Conservation (phyloP, 257 asterid species). For the Penstemon davidsonii region DNA sequence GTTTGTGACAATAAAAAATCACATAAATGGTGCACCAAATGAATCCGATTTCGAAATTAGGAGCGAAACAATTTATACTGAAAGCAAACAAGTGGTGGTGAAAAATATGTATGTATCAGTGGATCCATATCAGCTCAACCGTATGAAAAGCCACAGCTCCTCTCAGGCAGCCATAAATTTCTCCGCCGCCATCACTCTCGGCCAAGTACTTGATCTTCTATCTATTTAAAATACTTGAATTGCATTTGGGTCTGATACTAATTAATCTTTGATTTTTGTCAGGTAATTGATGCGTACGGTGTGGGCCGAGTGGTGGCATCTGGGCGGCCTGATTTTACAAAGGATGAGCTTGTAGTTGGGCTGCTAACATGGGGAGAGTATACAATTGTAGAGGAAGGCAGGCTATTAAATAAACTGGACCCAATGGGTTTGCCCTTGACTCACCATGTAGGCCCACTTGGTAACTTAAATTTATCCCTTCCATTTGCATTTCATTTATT, state of each 20-base stretch:
- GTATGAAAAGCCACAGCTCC: slow-evolving; percentile 55
- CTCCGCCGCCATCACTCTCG: slow-evolving; percentile 44
- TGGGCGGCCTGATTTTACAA: slow-evolving; percentile 39
- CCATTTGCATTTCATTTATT: too few species aligned
- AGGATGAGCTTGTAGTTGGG: slow-evolving; percentile 67
- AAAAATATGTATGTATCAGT: slow-evolving; percentile 56
- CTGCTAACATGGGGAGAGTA: slow-evolving; percentile 78
- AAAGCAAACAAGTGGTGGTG: slow-evolving; percentile 39
- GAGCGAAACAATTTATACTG: slow-evolving; percentile 25
- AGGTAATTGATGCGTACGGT: slow-evolving; percentile 62
- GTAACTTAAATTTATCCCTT: slow-evolving; percentile 8
- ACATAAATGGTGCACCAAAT: slow-evolving; percentile 35
- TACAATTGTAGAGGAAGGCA: slow-evolving; percentile 43
- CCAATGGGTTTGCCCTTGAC: slow-evolving; percentile 59
- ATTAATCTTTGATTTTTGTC: background rate
- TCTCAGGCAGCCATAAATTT: slow-evolving; percentile 44
- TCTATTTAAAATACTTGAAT: too few species aligned
- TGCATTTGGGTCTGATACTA: background rate
- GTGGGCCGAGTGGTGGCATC: slow-evolving; percentile 74
- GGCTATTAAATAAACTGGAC: slow-evolving; percentile 63
- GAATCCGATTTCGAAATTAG: slow-evolving; percentile 38
- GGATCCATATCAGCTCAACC: slow-evolving; percentile 71
- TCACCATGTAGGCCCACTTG: slow-evolving; percentile 58
- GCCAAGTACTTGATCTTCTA: slow-evolving; percentile 28
- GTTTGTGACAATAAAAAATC: slow-evolving; percentile 31